Conservation (phyloP, 805 yeast species). For the Metschnikowia kofuensis region DNA sequence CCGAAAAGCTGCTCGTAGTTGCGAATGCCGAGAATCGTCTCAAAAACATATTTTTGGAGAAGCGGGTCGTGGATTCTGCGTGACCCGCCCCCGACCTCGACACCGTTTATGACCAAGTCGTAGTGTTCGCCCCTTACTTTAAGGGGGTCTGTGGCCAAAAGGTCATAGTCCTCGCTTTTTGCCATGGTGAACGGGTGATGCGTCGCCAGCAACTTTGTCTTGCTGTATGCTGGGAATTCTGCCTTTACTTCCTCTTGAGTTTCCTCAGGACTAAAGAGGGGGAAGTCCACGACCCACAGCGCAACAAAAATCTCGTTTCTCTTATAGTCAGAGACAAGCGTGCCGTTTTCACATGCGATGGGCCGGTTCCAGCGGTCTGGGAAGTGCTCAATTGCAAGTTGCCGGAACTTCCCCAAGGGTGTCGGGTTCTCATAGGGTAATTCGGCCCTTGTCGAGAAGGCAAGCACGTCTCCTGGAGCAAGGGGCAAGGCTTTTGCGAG, state of each 20-base stretch:
- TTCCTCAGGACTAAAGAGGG: slow-evolving; percentile 80
- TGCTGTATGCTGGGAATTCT: slow-evolving; percentile 63
- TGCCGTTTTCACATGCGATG: slow-evolving; percentile 19
- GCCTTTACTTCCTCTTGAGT: slow-evolving; percentile 8
- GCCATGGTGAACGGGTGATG: slow-evolving; percentile 99
- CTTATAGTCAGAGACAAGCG: slow-evolving; percentile 13
- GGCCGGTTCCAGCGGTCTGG: slow-evolving; percentile 52
- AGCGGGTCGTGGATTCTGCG: slow-evolving; percentile 87
- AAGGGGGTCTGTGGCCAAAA: slow-evolving; percentile 53
- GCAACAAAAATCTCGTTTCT: slow-evolving; percentile 50
- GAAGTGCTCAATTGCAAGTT: slow-evolving; percentile 56
- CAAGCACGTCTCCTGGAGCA: slow-evolving; percentile 68
- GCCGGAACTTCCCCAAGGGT: slow-evolving; percentile 85
- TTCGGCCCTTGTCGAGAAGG: slow-evolving; percentile 69
- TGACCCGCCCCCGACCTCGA: slow-evolving; percentile 96
- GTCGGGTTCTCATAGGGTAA: slow-evolving; percentile 89
- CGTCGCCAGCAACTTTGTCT: slow-evolving; percentile 55
- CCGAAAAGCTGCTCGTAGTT: slow-evolving; percentile 71
- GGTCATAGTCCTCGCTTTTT: slow-evolving; percentile 60
- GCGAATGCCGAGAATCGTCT: slow-evolving; percentile 56
- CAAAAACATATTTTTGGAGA: slow-evolving; percentile 71
- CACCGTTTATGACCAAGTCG: slow-evolving; percentile 90
- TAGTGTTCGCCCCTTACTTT: slow-evolving; percentile 84
- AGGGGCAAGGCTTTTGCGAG: slow-evolving; percentile 31
- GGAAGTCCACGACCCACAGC: slow-evolving; percentile 90